A percentile compares a stretch with the other conserved stretches of the same genome.
Evolutionary conservation across 306 rosid genomes (phyloP).

Genomic region (Glycine soja): DNA sequence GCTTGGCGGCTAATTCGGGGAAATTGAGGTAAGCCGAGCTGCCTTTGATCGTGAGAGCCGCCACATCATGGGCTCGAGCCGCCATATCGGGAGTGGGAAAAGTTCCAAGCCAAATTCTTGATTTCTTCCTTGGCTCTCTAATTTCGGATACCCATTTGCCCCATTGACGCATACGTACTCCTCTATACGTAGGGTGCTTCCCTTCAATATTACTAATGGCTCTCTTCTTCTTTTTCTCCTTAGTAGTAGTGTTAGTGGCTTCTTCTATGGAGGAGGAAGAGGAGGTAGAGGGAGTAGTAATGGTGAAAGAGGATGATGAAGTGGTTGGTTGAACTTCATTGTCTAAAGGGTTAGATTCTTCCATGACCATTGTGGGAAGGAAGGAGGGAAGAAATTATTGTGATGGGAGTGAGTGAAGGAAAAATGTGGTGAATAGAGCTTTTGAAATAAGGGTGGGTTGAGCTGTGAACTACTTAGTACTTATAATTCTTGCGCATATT

Average conservation of each 20-base stretch:
- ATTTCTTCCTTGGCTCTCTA: conserved; percentile 84
- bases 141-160: conserved; percentile 96
- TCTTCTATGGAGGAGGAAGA: conserved; percentile 41
- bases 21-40: conserved; percentile 73
- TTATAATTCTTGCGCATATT: conserved; percentile 40
- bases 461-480: conserved; percentile 46
- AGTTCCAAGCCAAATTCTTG: conserved; percentile 91
- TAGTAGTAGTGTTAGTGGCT: background rate
- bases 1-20: conserved; percentile 62
- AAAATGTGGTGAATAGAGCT: conserved; percentile 43
- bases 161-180: conserved; percentile 89
- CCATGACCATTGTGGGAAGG: conserved; percentile 50
- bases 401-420: background rate
- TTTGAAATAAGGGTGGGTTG: conserved; percentile 47
- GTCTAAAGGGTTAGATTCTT: conserved; percentile 44
- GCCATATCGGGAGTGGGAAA: conserved; percentile 82
- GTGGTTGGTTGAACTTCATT: conserved; percentile 51
- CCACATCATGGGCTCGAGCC: conserved; percentile 91
- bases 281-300: conserved; percentile 7
- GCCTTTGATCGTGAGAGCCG: conserved; percentile 76
- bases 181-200: conserved; percentile 68
- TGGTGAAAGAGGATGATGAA: conserved; percentile 8
- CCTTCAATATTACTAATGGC: conserved; percentile 11
- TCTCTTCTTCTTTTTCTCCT: conserved; percentile 10
- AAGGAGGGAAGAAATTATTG: background rate